Evolutionary conservation across 106 monocot genomes (phyloP), one percentile per base, ranked within the genome.

Genomic region (Alisma plantagoaquatica): DNA sequence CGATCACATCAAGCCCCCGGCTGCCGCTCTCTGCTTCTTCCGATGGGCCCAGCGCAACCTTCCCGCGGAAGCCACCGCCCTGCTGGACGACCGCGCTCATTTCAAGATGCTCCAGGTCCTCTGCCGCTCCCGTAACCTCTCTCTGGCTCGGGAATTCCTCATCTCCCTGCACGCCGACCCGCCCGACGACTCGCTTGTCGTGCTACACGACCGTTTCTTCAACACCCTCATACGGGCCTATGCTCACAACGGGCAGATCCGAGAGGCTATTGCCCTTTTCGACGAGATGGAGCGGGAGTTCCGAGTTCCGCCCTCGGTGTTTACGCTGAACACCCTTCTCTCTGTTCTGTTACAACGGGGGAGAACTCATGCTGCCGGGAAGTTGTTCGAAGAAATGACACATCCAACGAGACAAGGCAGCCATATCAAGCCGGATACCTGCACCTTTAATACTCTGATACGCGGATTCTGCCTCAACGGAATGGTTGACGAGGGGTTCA

Each of bases 361-460:
- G 46, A 70, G 85, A 27, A 79, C 79, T 26, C 64, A 50, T 25
- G 19, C 68, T 7, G 85, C 85, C 5, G 22, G 32, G 20, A 31
- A 61, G 10, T 57, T 90, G 41, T 82, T 81, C 74, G 42, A 52
- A 44, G 71, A 66, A 28, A 77, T 98, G 80, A 46, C 68, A n/a
- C n/a, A n/a, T n/a, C n/a, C n/a, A 44, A 51, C 51, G 23, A 2
- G 18, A 19, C 20, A 19, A 21, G 38, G 9, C 2, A 8, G 55
- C 20, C 12, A 27, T 17, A 50, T 85, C 11, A 3, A 30, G 4
- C 81, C 88, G 0, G 90, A 98, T 23, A 47, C 54, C 30, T 74
- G 77, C 63, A 90, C 85, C n/a, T 81, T 85, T 58, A 98, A 90
- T 60, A 86, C 77, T 33, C 69, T 90, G 45, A 69, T 98, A 49